Evolutionary conservation across 495 filamentous ascomycete genomes (phyloP).

Genomic region (Venustampulla echinocandica): DNA sequence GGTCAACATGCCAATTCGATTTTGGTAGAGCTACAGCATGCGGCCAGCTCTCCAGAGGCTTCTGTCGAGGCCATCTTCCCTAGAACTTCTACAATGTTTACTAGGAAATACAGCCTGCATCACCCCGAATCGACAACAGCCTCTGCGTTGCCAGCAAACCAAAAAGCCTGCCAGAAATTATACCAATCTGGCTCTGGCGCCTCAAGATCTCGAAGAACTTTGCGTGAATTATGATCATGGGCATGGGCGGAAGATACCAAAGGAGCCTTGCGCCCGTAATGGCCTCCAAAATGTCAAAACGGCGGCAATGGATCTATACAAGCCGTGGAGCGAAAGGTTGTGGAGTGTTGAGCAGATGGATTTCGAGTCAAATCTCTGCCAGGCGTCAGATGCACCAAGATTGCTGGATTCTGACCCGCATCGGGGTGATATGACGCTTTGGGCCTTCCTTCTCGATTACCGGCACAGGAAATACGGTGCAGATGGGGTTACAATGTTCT

Average conservation of each 20-base stretch:
- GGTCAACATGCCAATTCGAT: slow-evolving; percentile 8
- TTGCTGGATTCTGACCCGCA: slow-evolving; percentile 47
- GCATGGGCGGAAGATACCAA: not conserved
- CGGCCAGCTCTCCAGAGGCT: slow-evolving; percentile 47
- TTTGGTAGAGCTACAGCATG: slow-evolving; percentile 26
- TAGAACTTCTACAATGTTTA: slow-evolving; percentile 37
- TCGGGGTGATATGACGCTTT: slow-evolving; percentile 47
- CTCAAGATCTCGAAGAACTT: slow-evolving; percentile 7
- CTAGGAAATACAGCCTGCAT: slow-evolving; percentile 16
- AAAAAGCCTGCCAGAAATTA: not conserved
- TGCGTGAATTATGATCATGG: not conserved
- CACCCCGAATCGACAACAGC: not conserved
- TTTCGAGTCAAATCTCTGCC: slow-evolving; percentile 45
- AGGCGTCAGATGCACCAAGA: slow-evolving; percentile 24
- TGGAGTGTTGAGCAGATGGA: slow-evolving; percentile 21
- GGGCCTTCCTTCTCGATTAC: slow-evolving; percentile 56
- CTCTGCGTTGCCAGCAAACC: not conserved
- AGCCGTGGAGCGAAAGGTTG: slow-evolving; percentile 15
- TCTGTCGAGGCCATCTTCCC: slow-evolving; percentile 42
- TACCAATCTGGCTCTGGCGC: slow-evolving; percentile 16
- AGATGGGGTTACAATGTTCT: slow-evolving; percentile 51
- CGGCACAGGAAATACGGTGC: slow-evolving; percentile 51
- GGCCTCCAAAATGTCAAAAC: too few species aligned
- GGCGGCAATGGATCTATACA: slow-evolving; percentile 12
- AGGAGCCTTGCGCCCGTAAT: slow-evolving; percentile 5